Evolutionary conservation across 2,329 filamentous ascomycete species (phyloP), one percentile per base, ranked within the genome.

Genomic region (Aspergillus tubingensis): DNA sequence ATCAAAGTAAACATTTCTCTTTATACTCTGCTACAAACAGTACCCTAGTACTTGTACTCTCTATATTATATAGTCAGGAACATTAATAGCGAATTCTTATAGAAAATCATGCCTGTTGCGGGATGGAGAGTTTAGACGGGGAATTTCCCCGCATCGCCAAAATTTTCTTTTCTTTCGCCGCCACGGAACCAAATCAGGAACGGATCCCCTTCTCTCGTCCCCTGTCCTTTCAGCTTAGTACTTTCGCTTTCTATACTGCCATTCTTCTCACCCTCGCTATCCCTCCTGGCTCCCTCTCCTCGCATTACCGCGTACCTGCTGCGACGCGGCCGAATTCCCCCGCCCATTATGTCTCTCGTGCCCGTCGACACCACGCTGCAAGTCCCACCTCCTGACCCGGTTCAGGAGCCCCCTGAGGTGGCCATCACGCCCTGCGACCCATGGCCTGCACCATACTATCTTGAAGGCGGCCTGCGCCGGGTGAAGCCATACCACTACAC

Each of bases 401-500:
- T 70, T 21, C 47, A 61, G 32, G 59, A 64, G 56, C 63, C 66
- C 2, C 62, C 64, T 19, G 59, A 60, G 41, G 64, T 66, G 30
- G 64, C 63, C n/a, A 64, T 73, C 19, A 75, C 73, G 3, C 74
- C 74, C 8, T 74, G 74, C 53, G 69, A 72, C 23, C 85, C 85
- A 2, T 87, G 84, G 82, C 85, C 85, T 50, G 80, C 81, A 59
- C 92, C 92, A 0, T 98, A 97, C 77, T 90, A 89, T 69, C 82
- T 96, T 63, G 89, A 96, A 68, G 88, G 89, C 67, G 92, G 91
- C 8, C 80, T 99, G 63, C 88, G 93, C 54, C 88, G 92, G 65
- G 89, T 97, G 32, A 84, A 83, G 47, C 94, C 94, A 3, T 98
- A 99, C 74, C 87, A 95, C 74, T 97, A 85, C 76, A 97, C 93